Evolutionary conservation across 371 early-diverging fungal genomes (phyloP), one percentile per base, ranked within the genome.

Genomic region (Lichtheimia corymbifera): DNA sequence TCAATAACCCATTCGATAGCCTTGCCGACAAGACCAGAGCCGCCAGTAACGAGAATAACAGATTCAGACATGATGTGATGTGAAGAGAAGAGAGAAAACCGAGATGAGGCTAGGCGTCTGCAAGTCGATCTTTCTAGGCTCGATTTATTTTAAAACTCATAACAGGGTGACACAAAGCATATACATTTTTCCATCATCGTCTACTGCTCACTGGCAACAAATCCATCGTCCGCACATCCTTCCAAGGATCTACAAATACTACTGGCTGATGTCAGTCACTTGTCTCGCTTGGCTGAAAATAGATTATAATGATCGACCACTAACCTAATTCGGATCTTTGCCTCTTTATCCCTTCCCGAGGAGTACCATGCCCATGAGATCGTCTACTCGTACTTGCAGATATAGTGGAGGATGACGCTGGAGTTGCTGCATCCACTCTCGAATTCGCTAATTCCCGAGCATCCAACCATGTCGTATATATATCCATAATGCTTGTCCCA

Each of bases 21-120:
- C 64, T 90, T 83, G 20, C 94, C 94, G 53, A 92, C 92, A 53
- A 94, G 87, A 51, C 94, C 93, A 28, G 88, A 78, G 51, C 91
- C 91, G 50, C 94, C 94, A 47, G 89, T 89, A 57, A 89, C 89
- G 50, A 89, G 72, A 65, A 89, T 88, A 57, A 87, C 82, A 50
- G 62, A 57, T 54, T 62, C 66, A 63, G 65, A 52, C 61, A 61
- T 61, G 30, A 17, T 61, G 18, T 45, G 35, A 11, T 20, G 55
- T 25, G 44, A 61, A 42, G 47, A 40, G 27, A 50, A 40, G 42
- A 43, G 43, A 41, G 55, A 27, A 50, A 53, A 50, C 18, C 42
- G 53, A 41, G 49, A 41, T 14, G 25, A 35, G 57, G 24, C 15
- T 12, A 18, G 12, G 55, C 43, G n/a, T 28, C 15, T 42, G 15